A percentile compares a stretch with the other conserved stretches of the same genome.
These are phyloP conservation scores for Rosellinia necatrix DNA, from an alignment of 2,329 filamentous ascomycete genomes.

Conservation along the genomic window DNA sequence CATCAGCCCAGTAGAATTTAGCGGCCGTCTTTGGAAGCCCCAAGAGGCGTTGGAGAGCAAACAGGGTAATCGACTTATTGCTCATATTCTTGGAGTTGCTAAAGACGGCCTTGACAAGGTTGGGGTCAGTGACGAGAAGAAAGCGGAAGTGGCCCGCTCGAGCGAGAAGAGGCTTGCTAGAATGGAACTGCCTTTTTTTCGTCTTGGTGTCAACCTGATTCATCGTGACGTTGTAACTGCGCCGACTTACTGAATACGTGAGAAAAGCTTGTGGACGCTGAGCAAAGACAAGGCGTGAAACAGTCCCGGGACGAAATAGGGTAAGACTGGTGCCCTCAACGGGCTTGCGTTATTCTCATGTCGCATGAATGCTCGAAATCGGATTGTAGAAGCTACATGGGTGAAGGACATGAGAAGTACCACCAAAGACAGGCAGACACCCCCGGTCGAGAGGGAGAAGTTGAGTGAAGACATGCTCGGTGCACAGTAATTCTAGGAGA, in stretches of 20 bases:
- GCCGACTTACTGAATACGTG: neutral
- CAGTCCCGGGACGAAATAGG: neutral
- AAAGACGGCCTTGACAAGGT: neutral
- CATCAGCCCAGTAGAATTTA: neutral
- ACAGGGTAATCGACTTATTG: neutral
- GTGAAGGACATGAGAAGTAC: too few relatives aligned
- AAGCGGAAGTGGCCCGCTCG: neutral
- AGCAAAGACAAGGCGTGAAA: neutral
- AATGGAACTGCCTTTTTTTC: neutral
- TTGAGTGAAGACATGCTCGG: too few relatives aligned
- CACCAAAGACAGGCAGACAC: too few relatives aligned
- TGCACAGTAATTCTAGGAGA: too few relatives aligned
- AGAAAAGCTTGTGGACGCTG: neutral
- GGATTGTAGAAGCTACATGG: too few relatives aligned
- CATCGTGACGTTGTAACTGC: neutral
- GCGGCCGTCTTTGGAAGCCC: neutral
- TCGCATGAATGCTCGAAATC: too few relatives aligned
- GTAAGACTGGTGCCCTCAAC: neutral
- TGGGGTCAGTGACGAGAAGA: neutral
- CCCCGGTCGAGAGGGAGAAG: too few relatives aligned
- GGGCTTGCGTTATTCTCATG: too few relatives aligned
- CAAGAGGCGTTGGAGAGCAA: neutral
- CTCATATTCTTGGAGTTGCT: neutral
- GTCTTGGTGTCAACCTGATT: neutral
- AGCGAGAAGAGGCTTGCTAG: neutral